Base-by-base conservation (phyloP, 1,139 yeast genomes). In the Geotrichum phurueaensis region DNA sequence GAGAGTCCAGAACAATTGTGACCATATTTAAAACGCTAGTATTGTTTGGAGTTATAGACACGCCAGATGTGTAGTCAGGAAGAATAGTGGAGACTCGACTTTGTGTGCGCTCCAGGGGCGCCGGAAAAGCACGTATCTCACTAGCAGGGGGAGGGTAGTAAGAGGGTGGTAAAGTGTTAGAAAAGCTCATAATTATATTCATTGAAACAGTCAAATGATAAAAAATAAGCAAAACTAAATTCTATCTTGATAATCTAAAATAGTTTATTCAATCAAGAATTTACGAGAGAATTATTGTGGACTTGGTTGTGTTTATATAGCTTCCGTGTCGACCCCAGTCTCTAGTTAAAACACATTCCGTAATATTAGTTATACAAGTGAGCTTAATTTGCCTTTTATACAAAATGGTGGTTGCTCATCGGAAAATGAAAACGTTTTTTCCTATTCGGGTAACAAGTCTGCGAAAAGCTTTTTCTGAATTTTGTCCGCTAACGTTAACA, bases 401-500 rank as follows among this genome's bases (percentile, higher is more conserved):
- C 7, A 36, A 47, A 39, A 39, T 9, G 9, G 2, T 39, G 47
- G 47, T 39, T 10, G 10, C 47, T 39, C 47, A 39, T 39, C 47
- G 47, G 47, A 39, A 39, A 39, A 39, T 3, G 1, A n/a, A n/a
- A 39, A 39, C 22, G 47, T 39, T 39, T 39, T 39, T 39, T 13
- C 45, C 47, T 39, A 39, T 39, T 39, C n/a, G 10, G 18, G 47
- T 18, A 39, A 39, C 9, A 7, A 10, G 22, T 39, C 7, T n/a
- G 48, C 52, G 54, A 51, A 54, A 58, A 33, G 36, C 47, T 22
- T 31, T 53, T 36, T 27, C 51, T 23, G 7, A 36, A 53, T 27
- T 31, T 47, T 50, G 56, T 58, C 60, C 60, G 56, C 60, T 58
- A 54, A 58, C 58, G 60, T 58, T 22, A 49, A 58, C 48, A 43